Conservation (phyloP, 192 early-diverging fungal species). For the Chytriomyces sp. region DNA sequence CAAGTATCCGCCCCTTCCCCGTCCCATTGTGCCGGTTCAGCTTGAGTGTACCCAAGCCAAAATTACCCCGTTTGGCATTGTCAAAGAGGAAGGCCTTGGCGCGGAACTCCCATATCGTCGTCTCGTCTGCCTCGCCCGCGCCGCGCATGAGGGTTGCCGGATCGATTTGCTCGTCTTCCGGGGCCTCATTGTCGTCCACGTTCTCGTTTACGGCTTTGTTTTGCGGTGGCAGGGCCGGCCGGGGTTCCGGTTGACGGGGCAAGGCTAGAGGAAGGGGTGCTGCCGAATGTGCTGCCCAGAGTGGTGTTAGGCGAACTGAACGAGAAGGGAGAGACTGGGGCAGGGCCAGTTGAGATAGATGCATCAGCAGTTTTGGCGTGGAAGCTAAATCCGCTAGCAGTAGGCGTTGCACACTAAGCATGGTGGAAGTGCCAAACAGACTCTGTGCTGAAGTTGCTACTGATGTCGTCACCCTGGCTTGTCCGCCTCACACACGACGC, state of each 20-base stretch:
- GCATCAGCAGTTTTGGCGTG: too few relatives aligned
- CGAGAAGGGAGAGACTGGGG: neutral
- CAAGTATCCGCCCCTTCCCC: conserved; percentile 39
- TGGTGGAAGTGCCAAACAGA: neutral
- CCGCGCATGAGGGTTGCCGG: conserved; percentile 41
- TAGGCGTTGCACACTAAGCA: neutral
- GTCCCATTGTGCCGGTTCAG: conserved; percentile 39
- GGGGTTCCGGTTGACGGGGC: neutral
- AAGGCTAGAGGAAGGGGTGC: neutral
- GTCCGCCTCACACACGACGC: neutral
- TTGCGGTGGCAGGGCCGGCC: neutral
- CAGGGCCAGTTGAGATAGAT: too few relatives aligned
- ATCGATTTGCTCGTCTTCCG: conserved; percentile 36
- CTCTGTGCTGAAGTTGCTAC: neutral
- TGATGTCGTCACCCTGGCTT: conserved; percentile 1
- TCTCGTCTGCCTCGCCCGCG: conserved; percentile 48
- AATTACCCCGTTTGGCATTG: conserved; percentile 29
- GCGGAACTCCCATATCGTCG: conserved; percentile 30
- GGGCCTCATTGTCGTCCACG: conserved; percentile 39
- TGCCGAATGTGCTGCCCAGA: neutral
- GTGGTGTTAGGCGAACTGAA: neutral
- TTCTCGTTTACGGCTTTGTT: neutral
- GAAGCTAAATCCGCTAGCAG: too few relatives aligned
- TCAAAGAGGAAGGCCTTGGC: conserved; percentile 24
- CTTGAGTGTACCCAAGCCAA: conserved; percentile 44